These are phyloP conservation scores for Tuber microsphaerosporum DNA, from an alignment of 495 filamentous ascomycete species.

Conservation along the genomic window DNA sequence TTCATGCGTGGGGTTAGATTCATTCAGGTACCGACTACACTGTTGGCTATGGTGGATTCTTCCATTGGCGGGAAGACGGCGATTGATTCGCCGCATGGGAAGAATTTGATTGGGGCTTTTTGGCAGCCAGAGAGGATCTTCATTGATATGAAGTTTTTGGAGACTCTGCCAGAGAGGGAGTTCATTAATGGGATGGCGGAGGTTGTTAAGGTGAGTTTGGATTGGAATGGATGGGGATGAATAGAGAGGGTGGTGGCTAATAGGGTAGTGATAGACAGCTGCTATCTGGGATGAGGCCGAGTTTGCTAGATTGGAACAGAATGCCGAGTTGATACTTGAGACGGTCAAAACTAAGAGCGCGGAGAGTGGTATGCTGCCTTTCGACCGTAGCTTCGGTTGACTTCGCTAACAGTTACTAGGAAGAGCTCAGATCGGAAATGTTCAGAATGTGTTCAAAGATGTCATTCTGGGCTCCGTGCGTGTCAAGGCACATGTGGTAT, in stretches of 20 bases:
- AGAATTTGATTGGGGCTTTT: slow-evolving; percentile 93
- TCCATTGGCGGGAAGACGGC: slow-evolving; percentile 98
- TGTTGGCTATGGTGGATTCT: slow-evolving; percentile 96
- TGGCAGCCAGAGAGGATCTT: slow-evolving; percentile 93
- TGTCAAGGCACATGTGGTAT: slow-evolving; percentile 90
- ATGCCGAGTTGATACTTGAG: slow-evolving; percentile 65
- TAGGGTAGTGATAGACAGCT: slow-evolving; percentile 56
- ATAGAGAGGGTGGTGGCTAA: slow-evolving; percentile 9
- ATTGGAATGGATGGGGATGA: background rate
- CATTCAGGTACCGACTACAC: slow-evolving; percentile 90
- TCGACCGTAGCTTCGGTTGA: background rate
- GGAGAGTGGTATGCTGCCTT: slow-evolving; percentile 32
- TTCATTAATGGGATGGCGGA: slow-evolving; percentile 99
- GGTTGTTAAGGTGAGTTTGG: slow-evolving; percentile 64
- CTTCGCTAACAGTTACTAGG: slow-evolving; percentile 37
- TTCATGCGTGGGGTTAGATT: slow-evolving; percentile 97
- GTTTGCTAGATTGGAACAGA: slow-evolving; percentile 75
- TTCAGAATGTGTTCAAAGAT: slow-evolving; percentile 71
- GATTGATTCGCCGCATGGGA: slow-evolving; percentile 92
- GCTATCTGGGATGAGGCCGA: slow-evolving; percentile 89
- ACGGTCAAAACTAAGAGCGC: slow-evolving; percentile 57
- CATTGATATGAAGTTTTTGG: slow-evolving; percentile 87
- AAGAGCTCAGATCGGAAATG: slow-evolving; percentile 56
- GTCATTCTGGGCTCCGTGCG: slow-evolving; percentile 81
- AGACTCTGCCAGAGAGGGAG: slow-evolving; percentile 82